Base-by-base conservation (phyloP, 768 basidiomycete genomes). In the Xanthoconium stramineum region DNA sequence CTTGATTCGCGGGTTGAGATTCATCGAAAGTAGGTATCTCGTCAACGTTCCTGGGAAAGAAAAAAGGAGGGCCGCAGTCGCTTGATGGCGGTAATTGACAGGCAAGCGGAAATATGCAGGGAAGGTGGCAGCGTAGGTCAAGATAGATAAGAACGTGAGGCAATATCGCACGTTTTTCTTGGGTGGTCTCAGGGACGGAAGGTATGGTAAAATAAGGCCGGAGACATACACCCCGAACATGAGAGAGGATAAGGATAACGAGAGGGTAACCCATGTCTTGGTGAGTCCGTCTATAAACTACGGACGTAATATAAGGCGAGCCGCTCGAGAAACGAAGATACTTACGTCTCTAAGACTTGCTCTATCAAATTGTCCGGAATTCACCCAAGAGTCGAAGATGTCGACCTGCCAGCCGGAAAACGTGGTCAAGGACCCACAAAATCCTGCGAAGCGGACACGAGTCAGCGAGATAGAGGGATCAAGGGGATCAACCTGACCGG, bases 401-500 rank as follows among this genome's bases (percentile, higher is more conserved):
- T 95, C 91, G 11, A 91, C 68, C 71, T 98, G 92, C 97, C 97
- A 98, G 37, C 86, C 83, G 15, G 95, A 97, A 76, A 98, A 98
- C 3, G 94, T 98, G 11, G 97, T 99, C 63, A 98, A 72, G 2
- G 93, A 96, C 4, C 96, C 97, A 67, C 97, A 98, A 71, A 98
- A 93, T 14, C 93, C 94, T 88, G 56, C 48, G 29, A 44, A 15
- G 46, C 37, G 28, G 37, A 33, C 14, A 33, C 32, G 43, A 37
- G 50, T 59, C 32, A 44, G 36, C 50, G 30, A 47, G 28, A 53
- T 17, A 20, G 42, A 48, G 40, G 32, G 33, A 39, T 38, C 12
- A 35, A 46, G 30, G 33, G 43, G 11, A 46, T 17, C 11, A 51
- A 47, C 65, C 72, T 61, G 58, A 86, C 92, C 93, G 57, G 94